Evolutionary conservation across 495 filamentous ascomycete species (phyloP).

Genomic region (Xylaria telfairii): DNA sequence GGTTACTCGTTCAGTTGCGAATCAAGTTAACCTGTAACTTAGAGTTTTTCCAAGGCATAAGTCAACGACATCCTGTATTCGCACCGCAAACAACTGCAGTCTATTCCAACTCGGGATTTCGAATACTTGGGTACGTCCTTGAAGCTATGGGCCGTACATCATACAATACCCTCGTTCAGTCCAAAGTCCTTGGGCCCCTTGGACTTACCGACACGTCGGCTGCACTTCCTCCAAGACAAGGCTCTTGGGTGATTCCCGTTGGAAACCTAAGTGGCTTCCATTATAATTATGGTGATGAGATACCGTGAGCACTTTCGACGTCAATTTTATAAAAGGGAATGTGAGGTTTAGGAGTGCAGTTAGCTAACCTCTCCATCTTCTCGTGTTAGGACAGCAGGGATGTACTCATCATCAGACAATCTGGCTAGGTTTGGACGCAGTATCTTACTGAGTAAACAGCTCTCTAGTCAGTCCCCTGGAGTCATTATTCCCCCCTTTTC

Average conservation of each 20-base stretch:
- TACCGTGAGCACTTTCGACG: slow-evolving; percentile 1
- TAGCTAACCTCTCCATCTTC: background rate
- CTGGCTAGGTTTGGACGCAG: slow-evolving; percentile 48
- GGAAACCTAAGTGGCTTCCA: background rate
- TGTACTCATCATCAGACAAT: slow-evolving; percentile 52
- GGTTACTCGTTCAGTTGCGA: background rate
- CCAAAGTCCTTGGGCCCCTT: background rate
- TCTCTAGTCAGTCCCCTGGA: too few species aligned
- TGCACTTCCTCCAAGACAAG: background rate
- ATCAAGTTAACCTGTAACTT: background rate
- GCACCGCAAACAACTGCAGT: slow-evolving; percentile 24
- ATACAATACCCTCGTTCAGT: background rate
- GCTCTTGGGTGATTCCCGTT: slow-evolving; percentile 3
- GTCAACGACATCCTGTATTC: slow-evolving; percentile 25
- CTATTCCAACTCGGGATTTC: slow-evolving; percentile 27
- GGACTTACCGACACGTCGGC: background rate
- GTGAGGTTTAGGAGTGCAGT: background rate
- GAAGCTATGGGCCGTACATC: background rate
- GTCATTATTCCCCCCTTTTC: too few species aligned
- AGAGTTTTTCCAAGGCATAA: slow-evolving; percentile 25
- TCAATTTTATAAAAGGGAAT: background rate
- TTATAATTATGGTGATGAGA: slow-evolving; percentile 5
- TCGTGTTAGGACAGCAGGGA: background rate
- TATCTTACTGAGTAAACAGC: slow-evolving; percentile 50
- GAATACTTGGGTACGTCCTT: slow-evolving; percentile 20